Percentiles rank a stretch among this genome's conserved stretches.
Conservation (phyloP, 805 yeast genomes). For the Kuraishia floccosa region DNA sequence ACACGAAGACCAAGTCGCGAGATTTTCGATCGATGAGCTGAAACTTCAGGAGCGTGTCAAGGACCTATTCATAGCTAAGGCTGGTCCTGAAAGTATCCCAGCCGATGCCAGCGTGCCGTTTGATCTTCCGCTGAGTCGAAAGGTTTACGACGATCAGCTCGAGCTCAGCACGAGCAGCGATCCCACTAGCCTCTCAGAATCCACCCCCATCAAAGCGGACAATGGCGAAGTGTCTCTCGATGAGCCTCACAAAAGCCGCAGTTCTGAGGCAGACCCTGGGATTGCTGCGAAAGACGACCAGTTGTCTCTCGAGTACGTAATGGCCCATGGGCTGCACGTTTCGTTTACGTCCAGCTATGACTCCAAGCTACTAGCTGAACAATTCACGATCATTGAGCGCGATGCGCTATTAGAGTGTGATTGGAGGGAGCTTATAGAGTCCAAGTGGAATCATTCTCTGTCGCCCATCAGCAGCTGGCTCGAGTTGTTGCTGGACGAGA, state of each 20-base stretch:
- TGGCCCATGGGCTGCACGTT: conserved; percentile 47
- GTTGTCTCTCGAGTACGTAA: conserved; percentile 22
- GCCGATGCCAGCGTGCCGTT: background rate
- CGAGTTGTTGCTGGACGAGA: conserved; percentile 47
- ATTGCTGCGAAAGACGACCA: background rate
- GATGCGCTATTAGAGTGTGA: conserved; percentile 80
- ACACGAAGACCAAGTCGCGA: conserved; percentile 1
- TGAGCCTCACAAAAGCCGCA: background rate
- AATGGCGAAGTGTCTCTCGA: background rate
- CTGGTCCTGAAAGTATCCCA: background rate
- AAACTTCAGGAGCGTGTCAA: conserved; percentile 19
- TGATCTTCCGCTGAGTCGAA: too few species aligned
- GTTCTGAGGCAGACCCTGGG: background rate
- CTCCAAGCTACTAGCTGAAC: conserved; percentile 60
- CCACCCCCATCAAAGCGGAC: too few species aligned
- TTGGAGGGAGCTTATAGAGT: conserved; percentile 80
- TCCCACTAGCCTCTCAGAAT: conserved; percentile 1
- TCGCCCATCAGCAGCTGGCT: conserved; percentile 78
- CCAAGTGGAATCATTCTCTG: conserved; percentile 59
- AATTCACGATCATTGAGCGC: conserved; percentile 76
- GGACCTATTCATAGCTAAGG: conserved; percentile 15
- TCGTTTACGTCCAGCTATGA: conserved; percentile 73
- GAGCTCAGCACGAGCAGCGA: background rate
- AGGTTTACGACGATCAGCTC: too few species aligned
- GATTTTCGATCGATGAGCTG: conserved; percentile 13